Base-by-base conservation (phyloP, 768 basidiomycete genomes). In the Tylopilus plumbeoviolaceoides region DNA sequence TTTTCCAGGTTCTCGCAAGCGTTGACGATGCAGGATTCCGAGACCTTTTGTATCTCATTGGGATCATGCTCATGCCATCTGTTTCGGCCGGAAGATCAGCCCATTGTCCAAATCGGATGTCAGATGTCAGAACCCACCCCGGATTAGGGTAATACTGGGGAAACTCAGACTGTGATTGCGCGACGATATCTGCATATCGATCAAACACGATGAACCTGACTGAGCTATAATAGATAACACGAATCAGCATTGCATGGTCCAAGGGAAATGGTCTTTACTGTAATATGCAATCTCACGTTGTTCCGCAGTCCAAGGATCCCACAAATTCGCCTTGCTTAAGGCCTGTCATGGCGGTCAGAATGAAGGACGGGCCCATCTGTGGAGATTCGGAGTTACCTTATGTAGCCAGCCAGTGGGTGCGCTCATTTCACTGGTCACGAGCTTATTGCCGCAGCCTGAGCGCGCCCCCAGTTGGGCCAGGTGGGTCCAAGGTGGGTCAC, bases 21-120 rank as follows among this genome's bases (percentile, higher is more conserved):
- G 50, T 80, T 78, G 41, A 81, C 76, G 50, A 98, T 87, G 68
- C 92, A 95, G 44, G 74, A 70, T 27, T 89, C 81, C 42, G 88
- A 86, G 55, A 84, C 79, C 52, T 80, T 72, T 61, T 87, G 82
- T 56, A 98, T 88, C 66, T 94, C 92, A 40, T 78, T 73, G 0
- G 91, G 84, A 65, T 95, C 87, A 69, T 98, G 97, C 57, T 95
- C 93, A 67, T 98, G 95, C 95, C 95, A 98, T 62, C 94, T 88
- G 51, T 33, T 12, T 44, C 28, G 3, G 21, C 48, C 25, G 21
- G 31, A 25, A 48, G 7, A 42, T 54, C 10, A 48, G n/a, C 21
- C n/a, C 1, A 43, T 21, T 1, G 43, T 40, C 18, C 39, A 21
- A 40, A n/a, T 42, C 17, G 9, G 42, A 23, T 31, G 44, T 25